phyloP scores from a whole-genome alignment of 805 yeast species.

The Nakazawaea ambrosiae region DNA sequence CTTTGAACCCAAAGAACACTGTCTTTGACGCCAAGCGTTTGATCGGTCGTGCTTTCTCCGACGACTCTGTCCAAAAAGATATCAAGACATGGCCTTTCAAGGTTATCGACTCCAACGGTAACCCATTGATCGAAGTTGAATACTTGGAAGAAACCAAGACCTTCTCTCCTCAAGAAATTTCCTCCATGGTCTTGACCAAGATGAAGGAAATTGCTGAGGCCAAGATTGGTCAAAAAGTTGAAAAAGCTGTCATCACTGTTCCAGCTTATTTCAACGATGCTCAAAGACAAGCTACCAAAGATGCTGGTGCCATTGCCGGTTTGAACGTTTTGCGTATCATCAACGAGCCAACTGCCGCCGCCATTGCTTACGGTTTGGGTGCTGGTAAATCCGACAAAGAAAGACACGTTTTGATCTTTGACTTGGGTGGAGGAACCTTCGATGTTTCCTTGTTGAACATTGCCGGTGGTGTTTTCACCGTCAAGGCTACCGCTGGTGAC shows the following conservation, averaged over 20 bases:
- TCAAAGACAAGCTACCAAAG: constrained; percentile 78
- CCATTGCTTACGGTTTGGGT: constrained; percentile 98
- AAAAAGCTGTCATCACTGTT: constrained; percentile 71
- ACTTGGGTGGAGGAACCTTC: constrained; percentile 98
- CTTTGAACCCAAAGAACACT: constrained; percentile 71
- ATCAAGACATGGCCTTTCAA: constrained; percentile 87
- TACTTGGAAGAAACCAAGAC: constrained; percentile 63
- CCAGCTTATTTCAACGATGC: constrained; percentile 80
- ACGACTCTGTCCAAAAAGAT: constrained; percentile 75
- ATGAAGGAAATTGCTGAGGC: constrained; percentile 82
- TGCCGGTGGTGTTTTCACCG: constrained; percentile 95
- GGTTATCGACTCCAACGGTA: constrained; percentile 56
- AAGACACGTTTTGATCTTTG: constrained; percentile 87
- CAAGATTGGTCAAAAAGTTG: constrained; percentile 62
- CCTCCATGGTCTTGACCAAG: constrained; percentile 72
- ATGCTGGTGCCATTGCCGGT: constrained; percentile 78
- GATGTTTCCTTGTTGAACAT: constrained; percentile 91
- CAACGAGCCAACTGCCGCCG: constrained; percentile 92
- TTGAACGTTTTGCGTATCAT: constrained; percentile 71
- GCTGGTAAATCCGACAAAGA: constrained; percentile 76
- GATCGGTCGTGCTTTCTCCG: constrained; percentile 75
- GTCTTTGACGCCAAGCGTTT: constrained; percentile 80
- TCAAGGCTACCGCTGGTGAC: constrained; percentile 98
- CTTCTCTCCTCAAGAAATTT: constrained; percentile 70
- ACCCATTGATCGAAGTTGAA: constrained; percentile 65